A percentile compares a stretch with the other conserved stretches of the same genome.
phyloP scores from a whole-genome alignment of 495 filamentous ascomycete species.

The Hypoxylon perforatum region DNA sequence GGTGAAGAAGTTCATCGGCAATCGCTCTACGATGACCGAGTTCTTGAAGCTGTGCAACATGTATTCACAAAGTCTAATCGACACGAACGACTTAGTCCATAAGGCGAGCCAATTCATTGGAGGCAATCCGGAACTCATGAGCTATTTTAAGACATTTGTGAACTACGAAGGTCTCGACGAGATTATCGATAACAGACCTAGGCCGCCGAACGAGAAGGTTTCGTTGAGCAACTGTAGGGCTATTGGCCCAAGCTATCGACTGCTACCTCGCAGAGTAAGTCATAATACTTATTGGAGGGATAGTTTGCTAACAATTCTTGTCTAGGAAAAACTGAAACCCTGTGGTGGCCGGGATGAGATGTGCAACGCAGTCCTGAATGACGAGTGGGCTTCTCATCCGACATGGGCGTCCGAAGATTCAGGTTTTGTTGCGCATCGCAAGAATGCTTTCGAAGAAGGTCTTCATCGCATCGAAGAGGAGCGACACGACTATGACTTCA shows the following conservation, averaged over 20 bases:
- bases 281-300: not conserved
- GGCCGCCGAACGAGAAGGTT: constrained; percentile 77
- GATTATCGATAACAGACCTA: constrained; percentile 79
- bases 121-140: constrained; percentile 84
- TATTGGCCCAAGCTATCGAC: constrained; percentile 91
- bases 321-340: constrained; percentile 78
- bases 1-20: constrained; percentile 94
- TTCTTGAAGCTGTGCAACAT: constrained; percentile 96
- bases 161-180: constrained; percentile 77
- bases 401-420: constrained; percentile 99
- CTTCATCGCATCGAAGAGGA: constrained; percentile 98
- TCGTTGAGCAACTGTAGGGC: constrained; percentile 93
- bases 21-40: constrained; percentile 90
- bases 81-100: constrained; percentile 79
- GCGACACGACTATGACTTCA: constrained; percentile 97
- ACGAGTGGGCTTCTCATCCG: constrained; percentile 98
- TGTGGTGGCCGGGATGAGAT: constrained; percentile 96
- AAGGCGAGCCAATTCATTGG: constrained; percentile 89
- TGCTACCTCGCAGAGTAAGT: constrained; percentile 82
- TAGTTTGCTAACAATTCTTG: constrained; percentile 15
- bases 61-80: constrained; percentile 89
- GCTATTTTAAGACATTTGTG: constrained; percentile 85
- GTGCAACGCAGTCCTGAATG: constrained; percentile 90
- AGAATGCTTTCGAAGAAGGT: constrained; percentile 92
- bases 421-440: constrained; percentile 96